A percentile compares a stretch with the other conserved stretches of the same genome.
phyloP scores from a whole-genome alignment of 495 filamentous ascomycete species.

The Amphirosellinia nigrospora region DNA sequence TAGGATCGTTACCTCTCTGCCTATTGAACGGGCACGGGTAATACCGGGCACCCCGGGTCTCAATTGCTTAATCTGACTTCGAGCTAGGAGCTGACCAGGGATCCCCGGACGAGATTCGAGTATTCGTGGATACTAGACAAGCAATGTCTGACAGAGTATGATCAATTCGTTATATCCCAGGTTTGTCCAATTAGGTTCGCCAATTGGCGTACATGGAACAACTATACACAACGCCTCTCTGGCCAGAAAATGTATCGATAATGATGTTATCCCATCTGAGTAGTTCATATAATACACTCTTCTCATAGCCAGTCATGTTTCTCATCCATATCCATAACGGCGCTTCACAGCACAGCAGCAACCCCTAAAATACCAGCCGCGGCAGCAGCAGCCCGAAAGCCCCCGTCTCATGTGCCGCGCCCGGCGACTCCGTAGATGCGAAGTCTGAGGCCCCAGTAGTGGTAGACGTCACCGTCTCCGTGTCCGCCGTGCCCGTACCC shows the following conservation, averaged over 20 bases:
- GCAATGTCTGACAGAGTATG: background rate
- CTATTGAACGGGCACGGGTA: too few relatives aligned
- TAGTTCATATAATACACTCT: background rate
- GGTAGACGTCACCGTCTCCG: background rate
- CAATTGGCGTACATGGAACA: background rate
- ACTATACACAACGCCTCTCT: background rate
- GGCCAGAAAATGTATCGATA: background rate
- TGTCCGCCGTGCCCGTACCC: background rate
- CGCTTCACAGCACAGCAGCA: constrained; percentile 19
- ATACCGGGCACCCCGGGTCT: background rate
- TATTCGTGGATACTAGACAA: background rate
- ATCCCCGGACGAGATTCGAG: background rate
- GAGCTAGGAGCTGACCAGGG: background rate
- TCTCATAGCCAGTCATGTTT: background rate
- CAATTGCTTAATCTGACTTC: background rate
- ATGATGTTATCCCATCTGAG: too few relatives aligned
- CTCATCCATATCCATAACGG: background rate
- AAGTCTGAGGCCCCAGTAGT: background rate
- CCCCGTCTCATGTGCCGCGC: constrained; percentile 11
- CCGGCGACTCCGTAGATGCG: background rate
- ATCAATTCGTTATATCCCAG: background rate
- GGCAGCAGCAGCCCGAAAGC: constrained; percentile 21
- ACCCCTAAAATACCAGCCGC: constrained; percentile 22
- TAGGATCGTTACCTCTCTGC: too few relatives aligned
- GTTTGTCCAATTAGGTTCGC: background rate